These are phyloP conservation scores for Flaveria linearis DNA, from an alignment of 129 eudicot genomes.

Conservation along the genomic window DNA sequence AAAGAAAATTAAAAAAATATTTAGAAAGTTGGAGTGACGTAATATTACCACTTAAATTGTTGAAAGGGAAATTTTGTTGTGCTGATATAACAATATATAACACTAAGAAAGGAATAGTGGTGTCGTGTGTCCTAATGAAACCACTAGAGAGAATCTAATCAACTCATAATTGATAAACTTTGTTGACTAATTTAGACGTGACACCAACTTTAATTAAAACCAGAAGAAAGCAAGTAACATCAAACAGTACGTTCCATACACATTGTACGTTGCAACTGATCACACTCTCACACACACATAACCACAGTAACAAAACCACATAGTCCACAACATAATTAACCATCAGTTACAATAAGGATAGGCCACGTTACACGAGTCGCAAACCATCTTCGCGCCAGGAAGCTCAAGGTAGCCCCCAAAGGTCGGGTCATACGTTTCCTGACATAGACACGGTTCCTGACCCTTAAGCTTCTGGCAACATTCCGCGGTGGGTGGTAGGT, in stretches of 20 bases:
- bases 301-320: neutral
- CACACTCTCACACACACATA: neutral
- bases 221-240: neutral
- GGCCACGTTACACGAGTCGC: conserved; percentile 4
- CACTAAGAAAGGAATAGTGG: too few relatives aligned
- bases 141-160: neutral
- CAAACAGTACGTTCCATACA: neutral
- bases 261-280: neutral
- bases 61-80: too few relatives aligned
- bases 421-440: neutral
- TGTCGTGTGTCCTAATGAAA: too few relatives aligned
- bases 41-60: too few relatives aligned
- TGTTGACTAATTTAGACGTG: neutral
- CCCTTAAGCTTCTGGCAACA: conserved; percentile 28
- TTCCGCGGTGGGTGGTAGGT: neutral
- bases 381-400: conserved; percentile 17
- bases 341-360: conserved; percentile 24
- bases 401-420: conserved; percentile 4
- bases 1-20: too few relatives aligned
- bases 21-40: too few relatives aligned
- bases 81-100: too few relatives aligned
- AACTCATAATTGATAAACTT: neutral
- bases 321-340: neutral
- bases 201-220: neutral
- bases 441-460: conserved; percentile 30